A percentile compares a stretch with the other conserved stretches of the same genome.
Evolutionary conservation across 1,284 basidiomycete genomes (phyloP).

Genomic region (Ceratobasidium sp.): DNA sequence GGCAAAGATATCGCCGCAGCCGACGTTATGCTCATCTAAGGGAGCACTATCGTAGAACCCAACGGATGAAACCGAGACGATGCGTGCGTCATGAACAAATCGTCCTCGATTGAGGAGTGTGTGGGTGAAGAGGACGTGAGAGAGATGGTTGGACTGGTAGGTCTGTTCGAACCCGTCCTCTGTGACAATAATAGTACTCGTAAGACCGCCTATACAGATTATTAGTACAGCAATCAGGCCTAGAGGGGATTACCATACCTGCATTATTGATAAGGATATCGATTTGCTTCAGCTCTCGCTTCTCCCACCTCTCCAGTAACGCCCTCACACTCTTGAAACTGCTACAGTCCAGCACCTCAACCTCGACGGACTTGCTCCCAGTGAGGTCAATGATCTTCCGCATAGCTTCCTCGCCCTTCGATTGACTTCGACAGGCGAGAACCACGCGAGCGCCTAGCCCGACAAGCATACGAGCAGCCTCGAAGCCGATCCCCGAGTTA

Average conservation of each 20-base stretch:
- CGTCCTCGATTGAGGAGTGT: constrained; percentile 34
- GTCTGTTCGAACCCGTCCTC: constrained; percentile 38
- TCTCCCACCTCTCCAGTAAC: constrained; percentile 38
- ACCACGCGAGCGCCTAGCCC: constrained; percentile 41
- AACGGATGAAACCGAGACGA: constrained; percentile 34
- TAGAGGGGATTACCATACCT: constrained; percentile 6
- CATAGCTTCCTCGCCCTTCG: constrained; percentile 34
- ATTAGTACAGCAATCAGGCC: background rate
- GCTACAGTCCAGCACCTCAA: constrained; percentile 40
- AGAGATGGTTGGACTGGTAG: constrained; percentile 41
- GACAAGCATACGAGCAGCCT: constrained; percentile 36
- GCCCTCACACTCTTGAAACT: constrained; percentile 30
- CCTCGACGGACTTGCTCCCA: constrained; percentile 15
- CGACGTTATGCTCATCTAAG: constrained; percentile 23
- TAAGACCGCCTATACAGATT: constrained; percentile 23
- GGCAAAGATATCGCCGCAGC: constrained; percentile 30
- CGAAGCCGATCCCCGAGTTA: constrained; percentile 42
- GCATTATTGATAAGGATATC: constrained; percentile 45
- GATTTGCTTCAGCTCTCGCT: constrained; percentile 21
- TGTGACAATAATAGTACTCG: constrained; percentile 15
- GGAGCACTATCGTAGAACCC: constrained; percentile 25
- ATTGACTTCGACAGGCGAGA: constrained; percentile 36
- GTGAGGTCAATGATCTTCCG: constrained; percentile 38
- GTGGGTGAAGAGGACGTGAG: constrained; percentile 34
- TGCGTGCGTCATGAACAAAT: constrained; percentile 31